Evolutionary conservation across 805 yeast species (phyloP), one percentile per base, ranked within the genome.

Genomic region (Candida yuanshanica): DNA sequence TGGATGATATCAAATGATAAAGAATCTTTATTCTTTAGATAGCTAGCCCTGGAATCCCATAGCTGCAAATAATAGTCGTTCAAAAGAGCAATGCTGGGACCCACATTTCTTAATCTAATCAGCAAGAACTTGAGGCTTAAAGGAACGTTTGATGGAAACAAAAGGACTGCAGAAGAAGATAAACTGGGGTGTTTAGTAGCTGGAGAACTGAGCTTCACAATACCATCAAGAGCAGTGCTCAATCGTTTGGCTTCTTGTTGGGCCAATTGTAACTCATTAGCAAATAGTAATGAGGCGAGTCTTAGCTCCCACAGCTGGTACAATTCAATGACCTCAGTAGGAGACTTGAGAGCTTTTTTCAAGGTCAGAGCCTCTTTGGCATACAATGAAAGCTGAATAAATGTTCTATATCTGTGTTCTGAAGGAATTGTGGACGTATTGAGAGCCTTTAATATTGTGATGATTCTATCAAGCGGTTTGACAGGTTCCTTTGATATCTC

Each of bases 241-340:
- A 56, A 35, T 22, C 50, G 47, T 14, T 47, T 49, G 14, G 58
- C 38, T 31, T 58, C 62, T 20, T 53, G 53, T 38, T 55, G 59
- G 4, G 61, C 58, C 0, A 53, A 23, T 11, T 47, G 34, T 4
- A 50, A 35, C 33, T 58, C 60, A 24, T 45, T 49, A 1, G 55
- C 45, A 22, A 56, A 45, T 2, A 55, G 20, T 16, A 58, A 37
- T 1, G 46, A 21, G 1, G 46, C 36, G 3, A 58, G 47, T 20
- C 57, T 48, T 5, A 53, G 34, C 35, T 54, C 61, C 62, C 62
- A 58, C 3, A 55, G 31, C 4, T 39, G 38, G 37, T 42, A 43
- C 3, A 51, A 20, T 4, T 34, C 35, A 7, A 38, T 17, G 13
- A 35, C 7, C 20, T 29, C 31, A 9, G 20, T 24, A 1, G 18